Conservation (phyloP, 1,284 basidiomycete genomes). For the Rhodotorula sp. region DNA sequence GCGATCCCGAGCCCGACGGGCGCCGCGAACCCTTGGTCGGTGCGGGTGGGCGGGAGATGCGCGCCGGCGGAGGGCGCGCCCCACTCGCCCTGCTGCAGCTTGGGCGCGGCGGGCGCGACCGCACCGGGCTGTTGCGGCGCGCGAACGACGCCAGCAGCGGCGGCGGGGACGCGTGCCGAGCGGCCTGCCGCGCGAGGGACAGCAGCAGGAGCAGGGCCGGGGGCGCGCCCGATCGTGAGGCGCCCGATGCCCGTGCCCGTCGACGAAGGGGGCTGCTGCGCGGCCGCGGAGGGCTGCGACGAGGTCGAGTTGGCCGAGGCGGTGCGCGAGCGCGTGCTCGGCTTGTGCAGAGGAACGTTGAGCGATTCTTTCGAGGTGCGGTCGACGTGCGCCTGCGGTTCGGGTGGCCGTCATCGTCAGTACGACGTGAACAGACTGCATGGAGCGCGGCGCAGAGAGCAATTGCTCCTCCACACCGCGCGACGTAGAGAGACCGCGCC, state of each 20-base stretch:
- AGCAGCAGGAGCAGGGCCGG: not conserved
- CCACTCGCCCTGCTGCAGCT: slow-evolving; percentile 34
- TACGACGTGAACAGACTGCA: not conserved
- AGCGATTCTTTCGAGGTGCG: slow-evolving; percentile 29
- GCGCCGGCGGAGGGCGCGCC: slow-evolving; percentile 12
- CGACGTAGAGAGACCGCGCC: not conserved
- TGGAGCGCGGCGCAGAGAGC: not conserved
- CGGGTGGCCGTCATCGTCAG: not conserved
- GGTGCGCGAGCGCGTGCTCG: slow-evolving; percentile 27
- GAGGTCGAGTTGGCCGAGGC: slow-evolving; percentile 18
- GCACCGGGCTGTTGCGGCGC: not conserved
- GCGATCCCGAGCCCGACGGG: slow-evolving; percentile 24
- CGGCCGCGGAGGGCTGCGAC: not conserved
- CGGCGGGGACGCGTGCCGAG: slow-evolving; percentile 13
- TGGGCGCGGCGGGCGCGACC: slow-evolving; percentile 21
- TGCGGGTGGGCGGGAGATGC: not conserved
- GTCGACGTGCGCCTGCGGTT: slow-evolving; percentile 19
- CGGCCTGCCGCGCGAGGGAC: not conserved
- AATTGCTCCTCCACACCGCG: not conserved
- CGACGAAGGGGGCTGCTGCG: slow-evolving; percentile 34
- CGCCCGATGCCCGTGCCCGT: slow-evolving; percentile 35
- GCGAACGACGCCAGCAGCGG: not conserved
- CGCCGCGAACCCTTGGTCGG: slow-evolving; percentile 9
- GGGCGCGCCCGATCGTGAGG: slow-evolving; percentile 24
- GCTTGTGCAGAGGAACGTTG: slow-evolving; percentile 17